Base-by-base conservation (phyloP, 345 rosid species). In the Isatis tinctoria region DNA sequence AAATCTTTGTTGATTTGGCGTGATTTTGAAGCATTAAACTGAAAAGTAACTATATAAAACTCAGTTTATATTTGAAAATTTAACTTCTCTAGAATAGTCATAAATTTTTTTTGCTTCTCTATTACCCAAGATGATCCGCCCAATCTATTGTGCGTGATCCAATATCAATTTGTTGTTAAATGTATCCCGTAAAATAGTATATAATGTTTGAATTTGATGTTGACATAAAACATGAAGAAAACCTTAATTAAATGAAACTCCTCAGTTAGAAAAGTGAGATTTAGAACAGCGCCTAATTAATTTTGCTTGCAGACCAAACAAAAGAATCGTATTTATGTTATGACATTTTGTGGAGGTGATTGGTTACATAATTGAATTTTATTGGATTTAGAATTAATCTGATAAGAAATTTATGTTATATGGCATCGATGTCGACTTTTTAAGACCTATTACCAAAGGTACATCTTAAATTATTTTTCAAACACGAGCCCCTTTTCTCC, bases 81-180 rank as follows among this genome's bases (percentile, higher is more conserved):
- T 4, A 28, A 45, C 32, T 5, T 52, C 35, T 26, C 59, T 26
- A 35, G 58, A 35, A 59, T 47, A 60, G 8, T 70, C 20, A 33
- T 18, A 30, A 57, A 20, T 20, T 49, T 22, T 49, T 28, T 22
- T 49, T 24, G 59, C 45, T 59, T 59, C 45, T 33, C 35, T 58
- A 59, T 20, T 22, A 57, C 41, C 22, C 28, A 27, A 39, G 52
- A 54, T 58, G 45, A 70, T 56, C 8, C 54, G 11, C 27, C 49
- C 53, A 18, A 43, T 69, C 73, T 43, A 30, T 33, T 56, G 12
- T 69, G 32, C 54, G 54, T 69, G 73, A 69, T 56, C 73, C 53
- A 56, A 69, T 40, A 56, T 41, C 40, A 40, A 40, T 3, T 6
- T 3, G 35, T 3, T 2, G 12, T 45, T 32, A 32, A 32, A 9